Evolutionary conservation across 768 basidiomycete species (phyloP), one percentile per base, ranked within the genome.

Genomic region (Dacryopinax spathularia): DNA sequence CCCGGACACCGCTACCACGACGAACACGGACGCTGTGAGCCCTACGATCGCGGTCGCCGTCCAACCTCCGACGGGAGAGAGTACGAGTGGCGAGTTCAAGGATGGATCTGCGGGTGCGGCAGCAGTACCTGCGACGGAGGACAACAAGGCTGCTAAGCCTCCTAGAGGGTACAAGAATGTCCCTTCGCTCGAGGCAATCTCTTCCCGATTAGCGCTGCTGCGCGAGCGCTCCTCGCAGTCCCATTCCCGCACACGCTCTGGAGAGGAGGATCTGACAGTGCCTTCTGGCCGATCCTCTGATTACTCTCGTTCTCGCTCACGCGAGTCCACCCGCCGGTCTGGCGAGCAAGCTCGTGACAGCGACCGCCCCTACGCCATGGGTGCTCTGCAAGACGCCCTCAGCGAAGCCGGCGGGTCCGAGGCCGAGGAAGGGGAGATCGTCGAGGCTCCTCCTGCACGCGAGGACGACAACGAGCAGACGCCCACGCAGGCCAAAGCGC

Each of bases 141-240:
- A 56, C 9, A 6, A 62, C 43, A 78, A 66, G 31, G 75, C 75
- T 72, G 74, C 72, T 67, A 81, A 78, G 73, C 69, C 76, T 62
- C 74, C 75, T 35, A 69, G 75, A n/a, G 89, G 89, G 25, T 91
- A 89, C 75, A 91, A 90, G 84, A 91, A 90, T 70, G 87, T 91
- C 43, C 90, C 90, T 15, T 84, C 82, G 66, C 81, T 92, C 62
- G 89, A 91, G 70, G 88, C 87, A 31, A 91, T 92, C 76, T 88
- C 89, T 0, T 86, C 86, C 33, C 82, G 87, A 35, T 75, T 91
- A 64, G 87, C 84, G 61, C 87, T 87, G 75, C 78, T 85, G 31
- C 62, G 80, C 87, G 16, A 82, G 84, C 2, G 76, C 84, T 5
- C 84, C 82, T 66, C 87, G 88, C 1, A 56, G 60, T 4, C 33